phyloP scores from a whole-genome alignment of 441 rosid species.

The Bruguiera hainesii region DNA sequence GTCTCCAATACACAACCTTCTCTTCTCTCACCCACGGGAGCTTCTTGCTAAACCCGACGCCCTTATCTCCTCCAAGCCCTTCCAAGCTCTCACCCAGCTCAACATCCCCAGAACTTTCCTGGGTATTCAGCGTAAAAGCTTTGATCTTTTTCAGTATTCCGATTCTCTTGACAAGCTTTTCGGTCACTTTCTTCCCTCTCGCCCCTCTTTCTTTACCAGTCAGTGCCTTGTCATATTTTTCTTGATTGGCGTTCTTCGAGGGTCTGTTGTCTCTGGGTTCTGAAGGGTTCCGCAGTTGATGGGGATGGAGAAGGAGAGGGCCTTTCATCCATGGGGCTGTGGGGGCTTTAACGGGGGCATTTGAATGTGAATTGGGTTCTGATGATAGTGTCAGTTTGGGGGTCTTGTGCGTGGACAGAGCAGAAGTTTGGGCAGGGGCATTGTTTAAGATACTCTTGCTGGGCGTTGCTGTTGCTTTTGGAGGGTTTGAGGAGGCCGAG shows the following conservation, averaged over 20 bases:
- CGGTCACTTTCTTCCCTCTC: slow-evolving; percentile 63
- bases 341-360: slow-evolving; percentile 42
- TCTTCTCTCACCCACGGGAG: slow-evolving; percentile 73
- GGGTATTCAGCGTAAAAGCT: slow-evolving; percentile 24
- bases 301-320: slow-evolving; percentile 51
- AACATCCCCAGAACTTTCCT: slow-evolving; percentile 20
- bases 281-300: slow-evolving; percentile 34
- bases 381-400: slow-evolving; percentile 10
- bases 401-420: neutral
- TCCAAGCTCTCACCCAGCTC: slow-evolving; percentile 30
- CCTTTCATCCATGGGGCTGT: slow-evolving; percentile 80
- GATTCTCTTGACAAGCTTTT: slow-evolving; percentile 49
- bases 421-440: neutral
- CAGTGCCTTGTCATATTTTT: slow-evolving; percentile 55
- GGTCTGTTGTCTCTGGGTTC: slow-evolving; percentile 25
- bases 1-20: slow-evolving; percentile 43
- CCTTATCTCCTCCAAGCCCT: slow-evolving; percentile 24
- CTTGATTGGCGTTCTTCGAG: slow-evolving; percentile 19
- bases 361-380: slow-evolving; percentile 23
- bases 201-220: slow-evolving; percentile 61
- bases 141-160: slow-evolving; percentile 35
- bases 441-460: slow-evolving; percentile 12
- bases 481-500: slow-evolving; percentile 27
- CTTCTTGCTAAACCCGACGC: slow-evolving; percentile 32
- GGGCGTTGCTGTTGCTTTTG: slow-evolving; percentile 3